These are phyloP conservation scores for Cardiospermum halicacabum DNA, from an alignment of 345 rosid genomes.

Conservation along the genomic window DNA sequence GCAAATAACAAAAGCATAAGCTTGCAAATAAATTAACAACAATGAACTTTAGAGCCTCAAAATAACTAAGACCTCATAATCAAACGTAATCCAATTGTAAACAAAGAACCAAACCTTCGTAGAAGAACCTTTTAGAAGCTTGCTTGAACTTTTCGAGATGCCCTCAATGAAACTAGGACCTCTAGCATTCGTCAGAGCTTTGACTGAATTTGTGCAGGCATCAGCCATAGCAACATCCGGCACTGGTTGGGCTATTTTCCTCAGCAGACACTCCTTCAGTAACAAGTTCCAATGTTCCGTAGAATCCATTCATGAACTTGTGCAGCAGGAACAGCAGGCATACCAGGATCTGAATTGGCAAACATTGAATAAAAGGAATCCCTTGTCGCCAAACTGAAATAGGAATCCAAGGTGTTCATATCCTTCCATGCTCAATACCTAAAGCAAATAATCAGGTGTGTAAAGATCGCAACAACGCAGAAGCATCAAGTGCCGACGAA, in stretches of 20 bases:
- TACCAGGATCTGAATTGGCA: slow-evolving; percentile 98
- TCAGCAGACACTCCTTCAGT: slow-evolving; percentile 83
- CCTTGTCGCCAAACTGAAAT: slow-evolving; percentile 86
- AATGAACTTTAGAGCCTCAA: background rate
- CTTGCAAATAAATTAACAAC: background rate
- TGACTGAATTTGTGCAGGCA: slow-evolving; percentile 65
- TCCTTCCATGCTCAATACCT: slow-evolving; percentile 91
- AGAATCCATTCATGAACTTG: slow-evolving; percentile 94
- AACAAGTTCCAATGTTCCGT: slow-evolving; percentile 67
- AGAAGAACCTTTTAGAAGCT: slow-evolving; percentile 86
- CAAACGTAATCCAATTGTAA: background rate
- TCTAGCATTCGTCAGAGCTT: slow-evolving; percentile 55
- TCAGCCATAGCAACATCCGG: slow-evolving; percentile 92
- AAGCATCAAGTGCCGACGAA: slow-evolving; percentile 59
- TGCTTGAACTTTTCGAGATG: slow-evolving; percentile 85
- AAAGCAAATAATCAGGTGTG: slow-evolving; percentile 24
- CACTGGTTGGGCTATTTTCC: slow-evolving; percentile 71
- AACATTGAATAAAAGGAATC: slow-evolving; percentile 80
- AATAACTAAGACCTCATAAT: slow-evolving; percentile 1
- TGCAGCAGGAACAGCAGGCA: slow-evolving; percentile 90
- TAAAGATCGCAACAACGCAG: slow-evolving; percentile 13
- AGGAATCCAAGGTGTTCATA: slow-evolving; percentile 96
- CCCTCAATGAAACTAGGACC: slow-evolving; percentile 87
- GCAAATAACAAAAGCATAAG: background rate
- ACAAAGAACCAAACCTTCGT: slow-evolving; percentile 58